phyloP scores from a whole-genome alignment of 345 rosid species.

The Hypericum androsaemum region DNA sequence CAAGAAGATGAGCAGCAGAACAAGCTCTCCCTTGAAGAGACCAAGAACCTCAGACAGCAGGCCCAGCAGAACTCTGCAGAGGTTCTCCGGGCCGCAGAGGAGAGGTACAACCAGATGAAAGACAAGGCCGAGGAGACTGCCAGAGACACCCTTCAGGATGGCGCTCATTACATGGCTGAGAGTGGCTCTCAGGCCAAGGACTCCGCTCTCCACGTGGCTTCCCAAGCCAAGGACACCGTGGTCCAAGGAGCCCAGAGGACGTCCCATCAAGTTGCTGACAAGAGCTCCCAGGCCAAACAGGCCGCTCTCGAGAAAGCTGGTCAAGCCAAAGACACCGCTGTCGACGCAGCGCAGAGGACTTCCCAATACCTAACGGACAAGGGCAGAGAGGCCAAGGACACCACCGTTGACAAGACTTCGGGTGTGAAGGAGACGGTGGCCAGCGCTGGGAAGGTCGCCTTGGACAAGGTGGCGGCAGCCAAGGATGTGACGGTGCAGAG shows the following conservation, averaged over 20 bases:
- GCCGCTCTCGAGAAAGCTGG: conserved; percentile 27
- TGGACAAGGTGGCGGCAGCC: conserved; percentile 22
- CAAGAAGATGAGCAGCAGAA: background rate
- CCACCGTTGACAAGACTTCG: conserved; percentile 14
- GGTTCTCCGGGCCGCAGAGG: conserved; percentile 35
- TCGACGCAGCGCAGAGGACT: conserved; percentile 23
- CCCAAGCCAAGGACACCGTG: conserved; percentile 4
- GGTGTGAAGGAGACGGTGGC: conserved; percentile 17
- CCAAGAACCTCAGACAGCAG: conserved; percentile 8
- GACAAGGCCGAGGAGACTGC: background rate
- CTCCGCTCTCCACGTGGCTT: background rate
- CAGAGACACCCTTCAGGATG: conserved; percentile 5
- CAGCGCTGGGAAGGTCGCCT: background rate
- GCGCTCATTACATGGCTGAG: background rate
- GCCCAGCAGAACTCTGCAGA: conserved; percentile 54
- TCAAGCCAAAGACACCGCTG: conserved; percentile 29
- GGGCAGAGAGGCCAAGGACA: conserved; percentile 18
- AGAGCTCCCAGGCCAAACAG: background rate
- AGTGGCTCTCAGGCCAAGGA: conserved; percentile 1
- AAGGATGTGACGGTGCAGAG: conserved; percentile 43
- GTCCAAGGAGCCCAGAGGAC: conserved; percentile 21
- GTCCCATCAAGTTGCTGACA: conserved; percentile 5
- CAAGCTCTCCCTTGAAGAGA: conserved; percentile 16
- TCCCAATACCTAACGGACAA: conserved; percentile 29
- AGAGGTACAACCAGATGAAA: conserved; percentile 25